Evolutionary conservation across 2,329 filamentous ascomycete genomes (phyloP).

Genomic region (Fusarium humuli): DNA sequence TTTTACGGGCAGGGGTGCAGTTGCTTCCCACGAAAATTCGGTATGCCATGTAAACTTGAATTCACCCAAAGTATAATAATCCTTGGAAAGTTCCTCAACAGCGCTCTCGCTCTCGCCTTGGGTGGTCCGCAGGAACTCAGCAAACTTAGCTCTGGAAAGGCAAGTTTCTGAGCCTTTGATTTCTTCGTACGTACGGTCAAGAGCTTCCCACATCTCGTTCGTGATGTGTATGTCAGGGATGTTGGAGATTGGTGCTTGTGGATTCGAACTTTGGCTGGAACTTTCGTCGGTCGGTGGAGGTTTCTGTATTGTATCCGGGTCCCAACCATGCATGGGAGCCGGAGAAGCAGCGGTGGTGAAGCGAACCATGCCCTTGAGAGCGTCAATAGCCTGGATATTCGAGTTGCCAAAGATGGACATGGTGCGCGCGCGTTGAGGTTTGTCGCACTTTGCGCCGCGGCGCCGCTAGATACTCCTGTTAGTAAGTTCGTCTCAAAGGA

Average conservation of each 20-base stretch:
- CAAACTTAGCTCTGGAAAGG: slow-evolving; percentile 55
- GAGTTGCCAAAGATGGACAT: slow-evolving; percentile 56
- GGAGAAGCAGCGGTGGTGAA: slow-evolving; percentile 49
- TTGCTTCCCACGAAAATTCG: slow-evolving; percentile 58
- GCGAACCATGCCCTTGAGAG: slow-evolving; percentile 51
- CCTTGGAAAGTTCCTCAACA: slow-evolving; percentile 50
- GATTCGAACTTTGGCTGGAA: slow-evolving; percentile 43
- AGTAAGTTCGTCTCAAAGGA: slow-evolving; percentile 6
- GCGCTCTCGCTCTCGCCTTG: slow-evolving; percentile 58
- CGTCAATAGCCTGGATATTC: slow-evolving; percentile 47
- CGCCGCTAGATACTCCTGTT: slow-evolving; percentile 29
- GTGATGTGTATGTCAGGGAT: slow-evolving; percentile 57
- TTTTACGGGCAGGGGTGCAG: slow-evolving; percentile 58
- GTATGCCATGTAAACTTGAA: slow-evolving; percentile 64
- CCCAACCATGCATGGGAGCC: slow-evolving; percentile 42
- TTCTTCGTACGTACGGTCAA: slow-evolving; percentile 61
- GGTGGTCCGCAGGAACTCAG: slow-evolving; percentile 60
- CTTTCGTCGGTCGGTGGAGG: slow-evolving; percentile 37
- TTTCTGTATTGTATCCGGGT: slow-evolving; percentile 35
- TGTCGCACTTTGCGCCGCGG: slow-evolving; percentile 25
- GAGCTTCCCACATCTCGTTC: slow-evolving; percentile 60
- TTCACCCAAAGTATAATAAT: slow-evolving; percentile 59
- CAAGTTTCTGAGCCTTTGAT: slow-evolving; percentile 52
- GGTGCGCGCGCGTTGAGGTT: slow-evolving; percentile 51
- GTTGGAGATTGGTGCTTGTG: slow-evolving; percentile 39